These are phyloP conservation scores for Petrea volubilis DNA, from an alignment of 257 asterid species.

Conservation along the genomic window DNA sequence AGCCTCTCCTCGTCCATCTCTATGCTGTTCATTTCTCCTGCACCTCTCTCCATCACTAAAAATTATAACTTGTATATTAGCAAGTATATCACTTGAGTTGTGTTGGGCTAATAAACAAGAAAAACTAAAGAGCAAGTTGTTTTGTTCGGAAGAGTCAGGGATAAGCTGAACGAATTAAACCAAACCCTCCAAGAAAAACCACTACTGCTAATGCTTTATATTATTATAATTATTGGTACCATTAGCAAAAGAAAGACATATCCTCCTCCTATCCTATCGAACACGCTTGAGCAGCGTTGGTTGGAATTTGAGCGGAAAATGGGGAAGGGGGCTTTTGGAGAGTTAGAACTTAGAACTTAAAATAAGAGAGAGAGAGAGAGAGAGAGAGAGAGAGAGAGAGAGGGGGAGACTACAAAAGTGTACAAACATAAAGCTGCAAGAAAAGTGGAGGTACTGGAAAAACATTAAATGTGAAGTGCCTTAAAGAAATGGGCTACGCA, in stretches of 20 bases:
- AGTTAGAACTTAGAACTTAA: too few relatives aligned
- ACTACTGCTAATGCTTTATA: neutral
- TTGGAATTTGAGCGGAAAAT: slow-evolving; percentile 23
- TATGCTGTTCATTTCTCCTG: slow-evolving; percentile 25
- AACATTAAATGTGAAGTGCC: neutral
- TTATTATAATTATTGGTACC: too few relatives aligned
- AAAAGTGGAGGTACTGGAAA: neutral
- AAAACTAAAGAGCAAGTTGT: neutral
- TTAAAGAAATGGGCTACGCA: neutral
- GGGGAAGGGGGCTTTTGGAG: too few relatives aligned
- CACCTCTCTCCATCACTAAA: neutral
- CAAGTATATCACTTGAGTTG: too few relatives aligned
- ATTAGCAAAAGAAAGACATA: too few relatives aligned
- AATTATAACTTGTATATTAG: too few relatives aligned
- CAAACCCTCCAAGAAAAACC: neutral
- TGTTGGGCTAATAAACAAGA: neutral
- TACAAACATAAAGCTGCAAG: slow-evolving; percentile 14
- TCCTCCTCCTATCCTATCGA: too few relatives aligned
- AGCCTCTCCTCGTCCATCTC: slow-evolving; percentile 51
- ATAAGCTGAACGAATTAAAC: slow-evolving; percentile 1
- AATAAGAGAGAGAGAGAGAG: too few relatives aligned
- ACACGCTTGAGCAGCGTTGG: neutral
- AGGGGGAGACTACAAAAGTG: neutral
- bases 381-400: neutral
- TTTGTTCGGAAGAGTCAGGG: neutral